phyloP scores from a whole-genome alignment of 2,329 filamentous ascomycete genomes.

The Aspergillus quadrilineatus region DNA sequence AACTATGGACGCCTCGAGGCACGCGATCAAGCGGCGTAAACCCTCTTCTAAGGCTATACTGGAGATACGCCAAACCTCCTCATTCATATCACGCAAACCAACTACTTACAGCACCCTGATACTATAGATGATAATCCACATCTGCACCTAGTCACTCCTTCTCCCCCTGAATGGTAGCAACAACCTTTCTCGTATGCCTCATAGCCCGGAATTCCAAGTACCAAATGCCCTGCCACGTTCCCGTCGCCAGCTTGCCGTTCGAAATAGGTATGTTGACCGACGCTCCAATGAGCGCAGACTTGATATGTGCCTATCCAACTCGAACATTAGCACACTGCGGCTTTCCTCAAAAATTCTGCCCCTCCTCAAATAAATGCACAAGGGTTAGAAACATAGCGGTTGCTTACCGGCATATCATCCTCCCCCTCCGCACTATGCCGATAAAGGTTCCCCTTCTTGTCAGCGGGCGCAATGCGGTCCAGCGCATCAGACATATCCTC shows the following conservation, averaged over 20 bases:
- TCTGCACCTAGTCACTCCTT: conserved; percentile 42
- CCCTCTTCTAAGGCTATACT: neutral
- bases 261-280: conserved; percentile 89
- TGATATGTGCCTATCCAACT: conserved; percentile 73
- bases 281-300: conserved; percentile 82
- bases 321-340: neutral
- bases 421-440: conserved; percentile 80
- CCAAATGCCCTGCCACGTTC: conserved; percentile 74
- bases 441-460: conserved; percentile 74
- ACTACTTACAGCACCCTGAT: neutral
- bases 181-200: conserved; percentile 75
- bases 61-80: neutral
- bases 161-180: conserved; percentile 94
- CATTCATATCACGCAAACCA: neutral
- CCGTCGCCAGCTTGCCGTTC: conserved; percentile 71
- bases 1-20: neutral
- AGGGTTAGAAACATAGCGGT: neutral
- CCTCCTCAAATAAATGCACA: neutral
- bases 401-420: conserved; percentile 89
- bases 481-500: conserved; percentile 91
- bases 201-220: conserved; percentile 82
- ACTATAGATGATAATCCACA: neutral
- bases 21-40: no score
- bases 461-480: conserved; percentile 84
- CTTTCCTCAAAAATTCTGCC: no score